A percentile compares a stretch with the other conserved stretches of the same genome.
phyloP scores from a whole-genome alignment of 352 stramenopile species.

The Phytopythium mirpurense region DNA sequence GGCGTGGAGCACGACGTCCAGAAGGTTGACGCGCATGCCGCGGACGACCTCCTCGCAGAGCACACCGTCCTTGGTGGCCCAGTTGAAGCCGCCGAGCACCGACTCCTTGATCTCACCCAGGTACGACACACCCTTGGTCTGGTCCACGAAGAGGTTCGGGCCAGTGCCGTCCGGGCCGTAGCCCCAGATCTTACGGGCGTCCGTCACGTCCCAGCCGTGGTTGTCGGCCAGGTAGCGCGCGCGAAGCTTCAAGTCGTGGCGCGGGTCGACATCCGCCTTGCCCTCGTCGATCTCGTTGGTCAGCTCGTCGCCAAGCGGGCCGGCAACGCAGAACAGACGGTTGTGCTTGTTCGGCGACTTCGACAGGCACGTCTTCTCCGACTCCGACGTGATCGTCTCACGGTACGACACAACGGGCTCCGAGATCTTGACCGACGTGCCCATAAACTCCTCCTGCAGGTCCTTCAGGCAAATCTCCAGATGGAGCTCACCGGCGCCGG shows the following conservation, averaged over 20 bases:
- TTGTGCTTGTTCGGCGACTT: conserved; percentile 99
- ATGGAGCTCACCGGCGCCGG: conserved; percentile 98
- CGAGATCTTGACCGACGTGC: conserved; percentile 97
- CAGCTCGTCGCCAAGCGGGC: conserved; percentile 91
- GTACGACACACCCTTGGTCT: conserved; percentile 99
- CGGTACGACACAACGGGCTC: conserved; percentile 99
- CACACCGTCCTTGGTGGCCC: conserved; percentile 96
- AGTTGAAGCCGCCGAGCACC: conserved; percentile 98
- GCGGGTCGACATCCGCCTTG: conserved; percentile 86
- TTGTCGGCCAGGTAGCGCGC: conserved; percentile 97
- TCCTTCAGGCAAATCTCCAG: conserved; percentile 99
- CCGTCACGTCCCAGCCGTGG: conserved; percentile 97
- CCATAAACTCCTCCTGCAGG: conserved; percentile 99
- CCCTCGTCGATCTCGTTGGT: conserved; percentile 97
- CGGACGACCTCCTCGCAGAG: conserved; percentile 98
- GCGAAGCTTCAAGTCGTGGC: conserved; percentile 96
- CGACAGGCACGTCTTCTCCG: conserved; percentile 94
- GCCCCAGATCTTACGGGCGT: conserved; percentile 99
- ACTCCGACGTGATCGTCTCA: conserved; percentile 96
- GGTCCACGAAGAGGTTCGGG: conserved; percentile 98
- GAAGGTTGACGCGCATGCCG: conserved; percentile 96
- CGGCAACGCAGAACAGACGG: conserved; percentile 96
- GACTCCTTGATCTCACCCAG: conserved; percentile 99
- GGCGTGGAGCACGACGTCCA: conserved; percentile 99
- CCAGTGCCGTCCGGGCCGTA: conserved; percentile 99